phyloP scores from a whole-genome alignment of 352 stramenopile genomes.

The Plasmopara muralis region DNA sequence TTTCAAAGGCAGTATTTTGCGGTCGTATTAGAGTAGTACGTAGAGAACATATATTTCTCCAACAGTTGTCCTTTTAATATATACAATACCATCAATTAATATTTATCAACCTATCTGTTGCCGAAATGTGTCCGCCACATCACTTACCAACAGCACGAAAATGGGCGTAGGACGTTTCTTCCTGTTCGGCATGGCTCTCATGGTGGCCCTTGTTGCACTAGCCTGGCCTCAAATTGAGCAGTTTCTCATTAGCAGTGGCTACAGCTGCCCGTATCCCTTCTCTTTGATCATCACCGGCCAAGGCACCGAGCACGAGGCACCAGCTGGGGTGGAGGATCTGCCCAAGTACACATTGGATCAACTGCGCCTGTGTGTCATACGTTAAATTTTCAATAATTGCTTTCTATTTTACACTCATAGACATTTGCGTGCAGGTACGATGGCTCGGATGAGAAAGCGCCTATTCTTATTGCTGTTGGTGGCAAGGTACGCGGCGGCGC shows the following conservation, averaged over 20 bases:
- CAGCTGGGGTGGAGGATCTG: slow-evolving; percentile 26
- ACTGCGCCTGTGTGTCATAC: slow-evolving; percentile 37
- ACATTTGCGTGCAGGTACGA: slow-evolving; percentile 40
- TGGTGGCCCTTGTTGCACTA: slow-evolving; percentile 50
- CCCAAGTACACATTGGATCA: slow-evolving; percentile 54
- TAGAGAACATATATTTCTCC: too few species aligned
- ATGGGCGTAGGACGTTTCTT: slow-evolving; percentile 29
- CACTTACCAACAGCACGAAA: not conserved
- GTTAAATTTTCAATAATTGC: not conserved
- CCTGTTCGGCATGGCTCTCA: slow-evolving; percentile 41
- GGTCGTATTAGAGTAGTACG: too few species aligned
- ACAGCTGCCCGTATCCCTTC: slow-evolving; percentile 65
- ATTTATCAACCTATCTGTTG: too few species aligned
- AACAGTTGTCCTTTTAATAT: too few species aligned
- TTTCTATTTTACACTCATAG: not conserved
- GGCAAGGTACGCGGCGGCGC: slow-evolving; percentile 41
- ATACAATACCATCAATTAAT: too few species aligned
- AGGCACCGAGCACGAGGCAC: slow-evolving; percentile 15
- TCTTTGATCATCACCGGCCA: slow-evolving; percentile 31
- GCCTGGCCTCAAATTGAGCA: slow-evolving; percentile 72
- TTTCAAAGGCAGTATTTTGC: too few species aligned
- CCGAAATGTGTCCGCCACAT: not conserved
- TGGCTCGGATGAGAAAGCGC: slow-evolving; percentile 49
- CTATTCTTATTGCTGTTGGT: slow-evolving; percentile 62
- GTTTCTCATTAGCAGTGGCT: slow-evolving; percentile 40